Base-by-base conservation (phyloP, 495 filamentous ascomycete species). In the Penicillium atrosanguineum region DNA sequence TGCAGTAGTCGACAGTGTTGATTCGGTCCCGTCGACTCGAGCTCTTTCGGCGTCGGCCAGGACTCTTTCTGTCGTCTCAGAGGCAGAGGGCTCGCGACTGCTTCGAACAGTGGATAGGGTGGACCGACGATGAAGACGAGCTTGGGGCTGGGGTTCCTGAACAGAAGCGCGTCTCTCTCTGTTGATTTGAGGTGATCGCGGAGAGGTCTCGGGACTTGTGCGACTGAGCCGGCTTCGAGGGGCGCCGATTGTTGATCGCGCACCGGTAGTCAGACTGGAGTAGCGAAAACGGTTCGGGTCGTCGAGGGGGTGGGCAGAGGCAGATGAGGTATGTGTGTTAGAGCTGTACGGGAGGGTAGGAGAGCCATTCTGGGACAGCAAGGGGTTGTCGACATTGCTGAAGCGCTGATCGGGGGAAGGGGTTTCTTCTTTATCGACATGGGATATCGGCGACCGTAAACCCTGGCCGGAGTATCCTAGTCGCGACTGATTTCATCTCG, bases 1-100 rank as follows among this genome's bases (percentile, higher is more conserved):
- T 8, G 91, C 90, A 2, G 85, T 91, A 0, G 89, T 90, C 0
- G 94, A 97, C 20, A 85, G 75, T 0, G 89, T 91, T 0, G 92
- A 96, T 53, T 89, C 89, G 3, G 90, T 91, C 29, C 82, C 83
- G 57, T 87, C 82, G 4, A 68, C 70, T 44, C 73, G 71, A 19
- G 77, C 48, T 45, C 78, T 83, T 46, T 87, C 84, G 8, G 76
- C 66, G 8, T 74, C 75, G 23, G 56, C 53, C 20, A 56, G 69
- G 20, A 59, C 57, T 40, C 70, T 70, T 38, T 77, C 73, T 1
- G 67, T 72, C 50, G 48, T 71, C 50, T 69, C 81, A 69, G 61
- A 81, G 79, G 38, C 68, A 65, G 61, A 82, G 63, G 56, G 73
- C 64, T 61, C 82, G 65, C 50, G 76, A 68, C 60, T 84, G 65